A percentile compares a stretch with the other conserved stretches of the same genome.
These are phyloP conservation scores for Ophiostoma ips DNA, from an alignment of 2,329 filamentous ascomycete species.

Conservation along the genomic window DNA sequence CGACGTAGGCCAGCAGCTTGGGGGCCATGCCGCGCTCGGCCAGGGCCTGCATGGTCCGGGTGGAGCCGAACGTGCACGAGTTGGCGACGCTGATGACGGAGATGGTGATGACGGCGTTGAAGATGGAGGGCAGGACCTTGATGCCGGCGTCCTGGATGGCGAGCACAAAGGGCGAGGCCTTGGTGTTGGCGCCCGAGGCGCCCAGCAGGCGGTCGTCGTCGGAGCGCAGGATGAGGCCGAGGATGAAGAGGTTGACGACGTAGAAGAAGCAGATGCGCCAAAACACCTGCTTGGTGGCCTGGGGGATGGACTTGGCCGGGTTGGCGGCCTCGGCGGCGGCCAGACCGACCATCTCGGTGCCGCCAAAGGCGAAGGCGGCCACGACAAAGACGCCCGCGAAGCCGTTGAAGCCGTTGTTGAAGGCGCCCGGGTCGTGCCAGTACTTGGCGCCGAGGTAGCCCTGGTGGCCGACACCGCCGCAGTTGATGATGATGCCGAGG, in stretches of 20 bases:
- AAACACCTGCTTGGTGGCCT: slow-evolving; percentile 39
- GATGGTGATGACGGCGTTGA: slow-evolving; percentile 39
- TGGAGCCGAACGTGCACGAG: slow-evolving; percentile 36
- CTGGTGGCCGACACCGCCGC: slow-evolving; percentile 39
- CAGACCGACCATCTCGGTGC: slow-evolving; percentile 38
- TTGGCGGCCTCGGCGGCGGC: slow-evolving; percentile 37
- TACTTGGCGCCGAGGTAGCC: slow-evolving; percentile 48
- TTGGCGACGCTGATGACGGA: slow-evolving; percentile 39
- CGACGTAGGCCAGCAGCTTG: slow-evolving; percentile 43
- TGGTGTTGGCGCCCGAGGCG: slow-evolving; percentile 27
- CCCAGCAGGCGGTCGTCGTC: slow-evolving; percentile 27
- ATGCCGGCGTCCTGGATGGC: slow-evolving; percentile 37
- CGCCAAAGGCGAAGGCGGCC: slow-evolving; percentile 36
- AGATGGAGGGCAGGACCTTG: slow-evolving; percentile 34
- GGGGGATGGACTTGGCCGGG: slow-evolving; percentile 33
- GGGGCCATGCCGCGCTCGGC: slow-evolving; percentile 38
- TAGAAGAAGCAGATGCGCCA: slow-evolving; percentile 41
- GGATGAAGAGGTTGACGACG: slow-evolving; percentile 35
- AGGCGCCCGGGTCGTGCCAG: slow-evolving; percentile 44
- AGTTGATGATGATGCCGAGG: slow-evolving; percentile 45
- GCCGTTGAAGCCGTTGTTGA: slow-evolving; percentile 36
- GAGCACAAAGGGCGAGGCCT: slow-evolving; percentile 36
- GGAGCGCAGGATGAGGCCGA: slow-evolving; percentile 35
- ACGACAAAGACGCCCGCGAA: slow-evolving; percentile 37
- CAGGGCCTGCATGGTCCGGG: slow-evolving; percentile 36